A percentile compares a stretch with the other conserved stretches of the same genome.
phyloP scores from a whole-genome alignment of 305 asterid species.

The Rubia peregrina region DNA sequence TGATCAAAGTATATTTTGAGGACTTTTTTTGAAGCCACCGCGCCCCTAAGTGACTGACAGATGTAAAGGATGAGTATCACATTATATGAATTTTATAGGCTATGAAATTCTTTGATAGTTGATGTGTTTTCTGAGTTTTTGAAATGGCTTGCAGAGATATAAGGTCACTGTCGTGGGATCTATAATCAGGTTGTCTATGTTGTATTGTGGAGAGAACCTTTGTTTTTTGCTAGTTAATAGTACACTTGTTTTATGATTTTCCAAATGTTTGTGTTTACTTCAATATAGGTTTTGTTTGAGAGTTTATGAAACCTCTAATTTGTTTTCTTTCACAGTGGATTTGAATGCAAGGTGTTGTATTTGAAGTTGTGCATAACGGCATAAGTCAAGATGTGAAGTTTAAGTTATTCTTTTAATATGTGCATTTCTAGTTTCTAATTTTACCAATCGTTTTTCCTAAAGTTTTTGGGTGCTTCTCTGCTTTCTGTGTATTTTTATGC shows the following conservation, averaged over 20 bases:
- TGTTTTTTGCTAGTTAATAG: not conserved
- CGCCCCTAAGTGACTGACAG: not conserved
- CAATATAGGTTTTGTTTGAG: not conserved
- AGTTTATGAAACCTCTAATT: not conserved
- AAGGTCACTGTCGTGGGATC: constrained; percentile 11
- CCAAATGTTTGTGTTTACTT: not conserved
- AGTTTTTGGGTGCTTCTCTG: not conserved
- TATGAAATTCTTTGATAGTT: not conserved
- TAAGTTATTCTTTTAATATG: not conserved
- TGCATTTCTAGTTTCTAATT: not conserved
- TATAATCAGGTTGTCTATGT: not conserved
- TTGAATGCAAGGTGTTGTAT: too few species aligned
- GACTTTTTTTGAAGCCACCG: not conserved
- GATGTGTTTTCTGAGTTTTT: not conserved
- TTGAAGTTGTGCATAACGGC: too few species aligned
- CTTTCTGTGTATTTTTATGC: too few species aligned
- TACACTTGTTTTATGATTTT: not conserved
- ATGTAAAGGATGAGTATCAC: not conserved
- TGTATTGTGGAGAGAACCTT: not conserved
- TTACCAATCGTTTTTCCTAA: not conserved
- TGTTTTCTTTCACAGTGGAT: not conserved
- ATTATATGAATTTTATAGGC: not conserved
- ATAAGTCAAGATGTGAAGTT: not conserved
- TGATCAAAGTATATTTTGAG: not conserved
- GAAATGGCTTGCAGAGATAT: not conserved